Evolutionary conservation across 306 rosid species (phyloP).

Genomic region (Acacia melanoxylon): DNA sequence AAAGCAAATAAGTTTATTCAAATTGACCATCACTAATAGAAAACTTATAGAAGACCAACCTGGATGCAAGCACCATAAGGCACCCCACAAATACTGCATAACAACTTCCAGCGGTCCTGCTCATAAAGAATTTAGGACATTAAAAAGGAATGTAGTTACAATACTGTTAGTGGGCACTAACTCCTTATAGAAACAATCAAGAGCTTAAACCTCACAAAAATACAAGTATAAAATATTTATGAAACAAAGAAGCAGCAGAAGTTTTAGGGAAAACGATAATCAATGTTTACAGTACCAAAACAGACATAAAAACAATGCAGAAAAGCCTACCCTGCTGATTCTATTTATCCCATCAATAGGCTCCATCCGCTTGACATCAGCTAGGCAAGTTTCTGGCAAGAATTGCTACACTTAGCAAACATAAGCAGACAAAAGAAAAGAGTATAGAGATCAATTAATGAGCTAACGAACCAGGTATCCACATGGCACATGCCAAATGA

Average conservation of each 20-base stretch:
- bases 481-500: slow-evolving; percentile 98
- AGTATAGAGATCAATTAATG: slow-evolving; percentile 16
- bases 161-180: not conserved
- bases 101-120: slow-evolving; percentile 99
- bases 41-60: slow-evolving; percentile 53
- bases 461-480: slow-evolving; percentile 91
- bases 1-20: slow-evolving; percentile 2
- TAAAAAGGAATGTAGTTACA: slow-evolving; percentile 15
- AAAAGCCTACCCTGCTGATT: slow-evolving; percentile 72
- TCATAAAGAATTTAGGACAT: slow-evolving; percentile 34
- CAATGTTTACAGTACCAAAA: not conserved
- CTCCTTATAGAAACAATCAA: not conserved
- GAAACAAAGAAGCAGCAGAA: slow-evolving; percentile 17
- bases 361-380: slow-evolving; percentile 95
- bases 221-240: not conserved
- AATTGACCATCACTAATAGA: slow-evolving; percentile 23
- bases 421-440: slow-evolving; percentile 20
- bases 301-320: not conserved
- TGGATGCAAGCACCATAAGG: slow-evolving; percentile 99
- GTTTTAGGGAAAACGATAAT: slow-evolving; percentile 12
- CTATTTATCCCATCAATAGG: slow-evolving; percentile 94
- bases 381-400: slow-evolving; percentile 90
- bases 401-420: slow-evolving; percentile 35
- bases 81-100: slow-evolving; percentile 94
- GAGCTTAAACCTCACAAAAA: not conserved